Conservation (phyloP, 176 grass and related monocot species). For the Areca catechu region DNA sequence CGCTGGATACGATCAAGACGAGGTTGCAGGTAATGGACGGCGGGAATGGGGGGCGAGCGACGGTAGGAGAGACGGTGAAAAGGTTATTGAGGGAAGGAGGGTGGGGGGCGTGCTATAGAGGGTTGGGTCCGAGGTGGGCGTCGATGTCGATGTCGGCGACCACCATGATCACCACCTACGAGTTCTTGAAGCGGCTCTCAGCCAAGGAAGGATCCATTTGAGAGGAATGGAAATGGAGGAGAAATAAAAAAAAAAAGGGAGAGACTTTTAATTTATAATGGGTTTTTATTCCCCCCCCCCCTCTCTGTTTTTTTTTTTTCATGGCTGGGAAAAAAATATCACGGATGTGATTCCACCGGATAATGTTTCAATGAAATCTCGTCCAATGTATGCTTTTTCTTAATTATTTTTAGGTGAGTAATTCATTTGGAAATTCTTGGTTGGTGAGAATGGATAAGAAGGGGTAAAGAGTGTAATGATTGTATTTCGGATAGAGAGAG, state of each 20-base stretch:
- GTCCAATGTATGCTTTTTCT: no score
- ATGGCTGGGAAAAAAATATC: no score
- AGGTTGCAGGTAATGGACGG: slow-evolving; percentile 82
- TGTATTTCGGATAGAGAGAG: no score
- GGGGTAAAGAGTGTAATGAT: no score
- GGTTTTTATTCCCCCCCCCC: no score
- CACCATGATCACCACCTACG: slow-evolving; percentile 44
- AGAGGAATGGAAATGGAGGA: neutral
- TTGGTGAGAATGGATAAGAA: no score
- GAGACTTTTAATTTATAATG: neutral
- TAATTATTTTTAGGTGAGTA: no score
- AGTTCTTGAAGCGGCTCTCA: slow-evolving; percentile 40
- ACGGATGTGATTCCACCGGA: no score
- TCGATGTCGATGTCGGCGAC: slow-evolving; percentile 40
- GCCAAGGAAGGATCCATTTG: slow-evolving; percentile 22
- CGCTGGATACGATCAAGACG: slow-evolving; percentile 93
- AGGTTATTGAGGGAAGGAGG: slow-evolving; percentile 72
- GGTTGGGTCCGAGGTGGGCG: slow-evolving; percentile 37
- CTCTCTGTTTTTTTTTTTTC: no score
- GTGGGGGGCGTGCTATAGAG: slow-evolving; percentile 36
- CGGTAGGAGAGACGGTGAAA: slow-evolving; percentile 49
- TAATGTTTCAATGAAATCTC: no score
- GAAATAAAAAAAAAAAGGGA: neutral
- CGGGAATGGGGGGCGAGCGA: slow-evolving; percentile 21
- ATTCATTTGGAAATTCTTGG: no score